These are phyloP conservation scores for Lycium ferocissimum DNA, from an alignment of 257 asterid species.

Conservation along the genomic window DNA sequence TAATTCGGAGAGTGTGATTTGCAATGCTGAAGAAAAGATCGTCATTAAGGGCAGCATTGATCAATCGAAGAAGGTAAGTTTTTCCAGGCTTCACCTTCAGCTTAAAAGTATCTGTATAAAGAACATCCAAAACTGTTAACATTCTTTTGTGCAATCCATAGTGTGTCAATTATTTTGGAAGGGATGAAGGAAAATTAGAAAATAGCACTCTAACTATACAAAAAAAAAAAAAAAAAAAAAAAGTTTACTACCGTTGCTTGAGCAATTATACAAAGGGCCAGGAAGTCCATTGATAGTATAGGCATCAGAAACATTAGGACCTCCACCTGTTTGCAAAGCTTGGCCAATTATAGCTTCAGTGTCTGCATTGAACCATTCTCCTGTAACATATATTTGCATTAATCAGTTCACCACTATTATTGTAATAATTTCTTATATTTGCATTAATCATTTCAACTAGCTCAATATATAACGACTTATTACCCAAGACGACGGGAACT, in stretches of 20 bases:
- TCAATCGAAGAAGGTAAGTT: conserved; percentile 66
- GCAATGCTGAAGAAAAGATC: conserved; percentile 67
- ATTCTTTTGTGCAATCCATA: not conserved
- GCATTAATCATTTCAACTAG: not conserved
- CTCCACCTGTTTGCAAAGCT: conserved; percentile 66
- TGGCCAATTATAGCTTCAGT: conserved; percentile 66
- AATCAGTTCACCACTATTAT: not conserved
- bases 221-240: not conserved
- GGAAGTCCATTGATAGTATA: conserved; percentile 73
- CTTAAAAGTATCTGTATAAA: conserved; percentile 55
- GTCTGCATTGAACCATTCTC: conserved; percentile 74
- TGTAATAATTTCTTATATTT: not conserved
- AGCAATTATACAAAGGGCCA: conserved; percentile 64
- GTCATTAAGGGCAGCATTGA: conserved; percentile 72
- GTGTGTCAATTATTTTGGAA: not conserved
- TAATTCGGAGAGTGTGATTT: conserved; percentile 54
- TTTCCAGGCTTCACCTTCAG: conserved; percentile 62
- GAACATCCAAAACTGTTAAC: not conserved
- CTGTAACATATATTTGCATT: conserved; percentile 33
- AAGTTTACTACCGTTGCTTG: conserved; percentile 53
- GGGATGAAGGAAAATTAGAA: not conserved
- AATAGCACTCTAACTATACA: not conserved
- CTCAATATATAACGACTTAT: not conserved
- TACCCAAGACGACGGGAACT: conserved; percentile 68
- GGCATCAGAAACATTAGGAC: conserved; percentile 69